Evolutionary conservation across 2,329 filamentous ascomycete species (phyloP), one percentile per base, ranked within the genome.

Genomic region (Cladophialophora exuberans): DNA sequence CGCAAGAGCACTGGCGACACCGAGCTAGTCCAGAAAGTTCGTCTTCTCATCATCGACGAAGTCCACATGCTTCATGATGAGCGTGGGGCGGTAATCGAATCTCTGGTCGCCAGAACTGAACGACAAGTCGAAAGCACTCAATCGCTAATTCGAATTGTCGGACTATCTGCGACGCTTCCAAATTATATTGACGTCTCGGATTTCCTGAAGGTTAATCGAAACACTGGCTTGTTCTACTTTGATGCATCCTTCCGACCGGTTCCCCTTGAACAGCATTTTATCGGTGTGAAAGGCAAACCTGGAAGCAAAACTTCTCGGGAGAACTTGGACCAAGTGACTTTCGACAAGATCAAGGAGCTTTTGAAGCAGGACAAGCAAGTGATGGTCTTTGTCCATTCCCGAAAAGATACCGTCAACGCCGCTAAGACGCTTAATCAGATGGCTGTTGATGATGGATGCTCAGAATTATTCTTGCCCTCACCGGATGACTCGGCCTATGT

Each of bases 11-110:
- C 92, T 1, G 94, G 95, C 13, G 94, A 99, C 69, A 97, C 94
- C 0, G 94, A 97, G 69, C 82, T 99, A 2, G 95, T 99, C 11
- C 94, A 99, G 66, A 99, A 99, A 70, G 94, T 99, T 20, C 85
- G 93, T 9, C 79, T 99, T 1, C 81, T 99, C 57, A 97, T 99
- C 66, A 97, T 99, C 60, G 94, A 99, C 71, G 94, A 99, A 75
- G 94, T 99, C 1, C 94, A 99, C 69, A 99, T 99, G 95, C 86
- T 99, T 65, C 95, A 99, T 67, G 94, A 99, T 70, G 94, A 97
- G 72, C 86, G 94, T 70, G 94, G 94, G 67, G 91, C 95, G 10
- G 95, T 99, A 0, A 81, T 99, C 23, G 94, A 99, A 69, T 97
- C 93, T 4, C 79, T 99, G 18, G 95, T 99, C 13, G 94, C 94